These are phyloP conservation scores for Spinellus fusiger DNA, from an alignment of 192 early-diverging fungal genomes.

Conservation along the genomic window DNA sequence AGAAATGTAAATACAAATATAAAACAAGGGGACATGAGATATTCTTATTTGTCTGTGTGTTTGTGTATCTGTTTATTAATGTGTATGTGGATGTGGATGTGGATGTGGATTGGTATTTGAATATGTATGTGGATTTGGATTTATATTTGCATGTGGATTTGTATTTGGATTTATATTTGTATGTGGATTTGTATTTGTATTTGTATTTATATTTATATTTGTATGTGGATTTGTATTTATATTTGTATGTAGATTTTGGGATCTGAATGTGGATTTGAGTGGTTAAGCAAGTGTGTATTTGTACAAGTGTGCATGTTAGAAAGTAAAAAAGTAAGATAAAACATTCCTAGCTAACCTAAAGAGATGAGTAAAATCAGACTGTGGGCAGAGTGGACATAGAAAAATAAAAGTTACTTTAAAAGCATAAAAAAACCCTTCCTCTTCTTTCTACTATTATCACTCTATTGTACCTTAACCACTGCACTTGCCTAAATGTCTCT, in stretches of 20 bases:
- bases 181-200: background rate
- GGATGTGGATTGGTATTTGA: background rate
- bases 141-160: background rate
- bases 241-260: background rate
- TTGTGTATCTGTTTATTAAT: background rate
- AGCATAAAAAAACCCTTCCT: background rate
- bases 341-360: background rate
- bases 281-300: too few species aligned
- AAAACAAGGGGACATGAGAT: too few species aligned
- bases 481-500: background rate
- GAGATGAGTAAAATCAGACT: too few species aligned
- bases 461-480: background rate
- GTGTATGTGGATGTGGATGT: background rate
- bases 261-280: too few species aligned
- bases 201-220: background rate
- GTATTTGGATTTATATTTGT: background rate
- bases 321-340: background rate
- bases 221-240: background rate
- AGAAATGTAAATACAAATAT: too few species aligned
- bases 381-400: background rate
- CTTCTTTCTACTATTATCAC: background rate
- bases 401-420: background rate
- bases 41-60: background rate
- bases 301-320: constrained; percentile 20
- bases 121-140: background rate